Base-by-base conservation (phyloP, 371 early-diverging fungal genomes). In the Racocetra persica region DNA sequence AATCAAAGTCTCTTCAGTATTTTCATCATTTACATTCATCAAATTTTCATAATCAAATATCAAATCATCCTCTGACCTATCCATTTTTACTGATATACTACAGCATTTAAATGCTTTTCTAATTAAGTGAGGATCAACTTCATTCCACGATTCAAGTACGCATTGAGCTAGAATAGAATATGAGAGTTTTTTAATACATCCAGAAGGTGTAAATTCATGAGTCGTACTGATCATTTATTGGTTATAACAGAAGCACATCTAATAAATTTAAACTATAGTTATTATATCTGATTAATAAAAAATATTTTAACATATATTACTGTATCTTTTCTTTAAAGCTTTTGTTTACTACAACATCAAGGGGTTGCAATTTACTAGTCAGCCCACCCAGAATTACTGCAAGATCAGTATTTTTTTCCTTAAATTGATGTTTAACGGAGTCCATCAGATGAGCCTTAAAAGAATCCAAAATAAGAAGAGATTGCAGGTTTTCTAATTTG, bases 31-130 rank as follows among this genome's bases (percentile, higher is more conserved):
- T n/a, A n/a, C n/a, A n/a, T n/a, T n/a, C n/a, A n/a, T n/a, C n/a
- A n/a, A n/a, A n/a, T n/a, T n/a, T n/a, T n/a, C n/a, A 69, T 41
- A 22, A 28, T 45, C 32, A 5, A 22, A 10, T 22, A 77, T n/a
- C 32, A 49, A 63, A 63, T 77, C 22, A 18, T 77, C 77, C 45
- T 77, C 45, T 45, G 77, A 24, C 5, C 63, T 38, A 77, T 77
- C 77, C 10, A 63, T 62, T 77, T 55, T 55, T 14, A 38, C 62
- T 22, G 18, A 32, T 63, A 77, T 63, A 45, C 77, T 24, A 45
- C 63, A 77, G 8, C 62, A 55, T 49, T 77, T 62, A 77, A 76
- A 76, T 62, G 57, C 54, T 10, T 73, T 73, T 55, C 36, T 22
- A 36, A 69, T 69, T n/a, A 45, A 22, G 2, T 55, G 4, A 7